Conservation (phyloP, 2,329 filamentous ascomycete genomes). For the Coniochaeta ligniaria region DNA sequence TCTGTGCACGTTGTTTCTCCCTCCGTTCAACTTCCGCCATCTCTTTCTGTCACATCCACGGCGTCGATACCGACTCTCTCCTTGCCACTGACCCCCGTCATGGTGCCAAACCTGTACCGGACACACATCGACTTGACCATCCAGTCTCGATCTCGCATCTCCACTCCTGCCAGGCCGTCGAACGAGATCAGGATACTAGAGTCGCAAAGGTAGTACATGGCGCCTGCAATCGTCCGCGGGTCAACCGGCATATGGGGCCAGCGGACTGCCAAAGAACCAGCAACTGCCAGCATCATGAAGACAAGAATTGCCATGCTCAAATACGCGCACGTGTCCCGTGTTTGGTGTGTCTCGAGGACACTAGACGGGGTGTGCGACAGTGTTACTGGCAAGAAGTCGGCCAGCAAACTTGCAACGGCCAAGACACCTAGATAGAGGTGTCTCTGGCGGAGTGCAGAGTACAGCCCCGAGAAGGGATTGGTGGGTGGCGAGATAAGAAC, state of each 20-base stretch:
- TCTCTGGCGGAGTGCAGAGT: neutral
- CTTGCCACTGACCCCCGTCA: neutral
- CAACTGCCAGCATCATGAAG: conserved; percentile 31
- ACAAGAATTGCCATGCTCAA: conserved; percentile 28
- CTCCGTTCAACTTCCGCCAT: neutral
- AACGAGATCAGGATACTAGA: conserved; percentile 4
- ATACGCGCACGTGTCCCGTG: conserved; percentile 24
- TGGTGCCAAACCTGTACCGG: neutral
- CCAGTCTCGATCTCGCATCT: neutral
- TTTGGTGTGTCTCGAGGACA: conserved; percentile 2
- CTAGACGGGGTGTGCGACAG: conserved; percentile 3
- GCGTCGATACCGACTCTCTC: neutral
- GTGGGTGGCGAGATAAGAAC: neutral
- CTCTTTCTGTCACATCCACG: neutral
- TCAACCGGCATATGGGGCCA: conserved; percentile 36
- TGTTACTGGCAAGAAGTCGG: conserved; percentile 4
- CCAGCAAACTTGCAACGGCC: neutral
- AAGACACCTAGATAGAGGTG: neutral
- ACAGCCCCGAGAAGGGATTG: conserved; percentile 2
- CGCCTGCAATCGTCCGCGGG: conserved; percentile 34
- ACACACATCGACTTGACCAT: conserved; percentile 1
- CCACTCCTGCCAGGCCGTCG: neutral
- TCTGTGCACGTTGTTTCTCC: neutral
- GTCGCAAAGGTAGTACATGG: conserved; percentile 30
- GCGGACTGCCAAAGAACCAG: conserved; percentile 23